Base-by-base conservation (phyloP, 352 stramenopile species). In the Globisporangium spinosum region DNA sequence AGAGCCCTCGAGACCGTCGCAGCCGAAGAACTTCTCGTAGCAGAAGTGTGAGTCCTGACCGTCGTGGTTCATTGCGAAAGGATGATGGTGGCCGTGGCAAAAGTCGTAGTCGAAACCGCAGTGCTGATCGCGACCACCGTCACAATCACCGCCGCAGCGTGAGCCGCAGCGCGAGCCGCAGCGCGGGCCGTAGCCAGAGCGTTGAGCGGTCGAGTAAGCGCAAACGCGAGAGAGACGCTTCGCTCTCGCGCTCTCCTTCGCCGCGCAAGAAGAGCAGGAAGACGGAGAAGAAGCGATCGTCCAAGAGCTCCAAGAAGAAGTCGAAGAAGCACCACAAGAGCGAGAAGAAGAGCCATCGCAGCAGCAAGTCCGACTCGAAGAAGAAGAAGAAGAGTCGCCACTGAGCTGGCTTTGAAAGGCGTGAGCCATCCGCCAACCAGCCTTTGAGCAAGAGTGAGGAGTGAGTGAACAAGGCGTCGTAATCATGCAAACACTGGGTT, bases 281-380 rank as follows among this genome's bases (percentile, higher is more conserved):
- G 17, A 17, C 53, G 8, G 53, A 77, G 51, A 57, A 68, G 32
- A 77, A 70, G 59, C 73, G 66, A 15, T 75, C 72, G 27, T 53
- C 59, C 49, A 82, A 75, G 65, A 68, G 68, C 9, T 79, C 68
- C 0, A 68, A 62, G 62, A 78, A 87, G 56, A 78, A 77, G 51
- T 76, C 78, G 65, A 84, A 74, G 67, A 86, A 85, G 27, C 70
- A 86, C 22, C 71, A 77, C 1, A 80, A 69, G 69, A 83, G 82
- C 47, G 67, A 77, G 54, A 75, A 64, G 17, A 73, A 77, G 58
- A 75, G 58, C 45, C 69, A 57, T 51, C 75, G 78, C 59, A 40
- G 65, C 25, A 65, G 53, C 53, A 58, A 75, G 23, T 64, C 56
- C 1, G 57, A 77, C 35, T 62, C 68, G 29, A 81, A 74, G 65